Conservation (phyloP, 2,329 filamentous ascomycete genomes). For the Penicillium paneum region DNA sequence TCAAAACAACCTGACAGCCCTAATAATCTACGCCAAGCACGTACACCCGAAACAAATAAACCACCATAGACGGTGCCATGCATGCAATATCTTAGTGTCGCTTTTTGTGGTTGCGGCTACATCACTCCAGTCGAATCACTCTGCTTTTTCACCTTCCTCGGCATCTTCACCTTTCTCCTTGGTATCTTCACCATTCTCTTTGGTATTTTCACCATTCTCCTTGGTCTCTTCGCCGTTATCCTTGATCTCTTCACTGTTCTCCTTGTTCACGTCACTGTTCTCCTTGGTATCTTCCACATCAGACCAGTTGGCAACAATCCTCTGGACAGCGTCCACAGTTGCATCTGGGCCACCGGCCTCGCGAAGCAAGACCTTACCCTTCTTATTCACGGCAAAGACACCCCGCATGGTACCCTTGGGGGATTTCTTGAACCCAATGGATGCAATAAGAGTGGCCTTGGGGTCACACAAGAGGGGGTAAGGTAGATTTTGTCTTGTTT, state of each 20-base stretch:
- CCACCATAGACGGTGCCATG: neutral
- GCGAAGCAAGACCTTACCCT: conserved; percentile 72
- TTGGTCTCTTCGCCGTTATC: too few relatives aligned
- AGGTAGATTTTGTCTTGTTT: conserved; percentile 82
- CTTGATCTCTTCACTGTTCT: conserved; percentile 1
- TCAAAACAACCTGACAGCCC: neutral
- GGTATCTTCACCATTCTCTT: too few relatives aligned
- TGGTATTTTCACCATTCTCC: too few relatives aligned
- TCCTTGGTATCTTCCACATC: conserved; percentile 1
- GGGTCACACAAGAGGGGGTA: conserved; percentile 88
- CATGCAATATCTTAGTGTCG: conserved; percentile 4
- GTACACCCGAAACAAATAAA: neutral
- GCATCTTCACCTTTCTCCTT: too few relatives aligned
- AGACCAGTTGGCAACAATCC: conserved; percentile 57
- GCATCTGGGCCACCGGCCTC: conserved; percentile 72
- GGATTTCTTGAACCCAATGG: conserved; percentile 84
- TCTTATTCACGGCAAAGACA: conserved; percentile 81
- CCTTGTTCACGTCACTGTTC: too few relatives aligned
- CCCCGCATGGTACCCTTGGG: conserved; percentile 79
- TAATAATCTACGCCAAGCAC: neutral
- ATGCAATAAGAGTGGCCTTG: conserved; percentile 67
- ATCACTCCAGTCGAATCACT: neutral
- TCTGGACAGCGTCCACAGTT: conserved; percentile 73
- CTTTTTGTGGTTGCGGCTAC: neutral
- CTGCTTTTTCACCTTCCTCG: conserved; percentile 8